Base-by-base conservation (phyloP, 192 early-diverging fungal genomes). In the Coemansia sp. region DNA sequence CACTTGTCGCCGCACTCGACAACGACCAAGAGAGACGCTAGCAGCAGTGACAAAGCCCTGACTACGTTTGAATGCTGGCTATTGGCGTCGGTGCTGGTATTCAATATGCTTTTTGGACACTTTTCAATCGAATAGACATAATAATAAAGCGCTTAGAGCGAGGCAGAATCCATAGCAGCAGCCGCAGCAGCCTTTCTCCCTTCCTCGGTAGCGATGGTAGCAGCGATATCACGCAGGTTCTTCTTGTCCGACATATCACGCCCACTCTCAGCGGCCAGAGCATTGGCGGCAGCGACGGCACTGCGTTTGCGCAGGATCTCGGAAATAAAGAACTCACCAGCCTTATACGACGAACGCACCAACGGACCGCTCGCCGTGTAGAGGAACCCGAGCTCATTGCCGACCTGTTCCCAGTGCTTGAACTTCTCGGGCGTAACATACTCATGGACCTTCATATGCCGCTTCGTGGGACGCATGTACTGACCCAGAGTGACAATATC, bases 391-490 rank as follows among this genome's bases (percentile, higher is more conserved):
- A 97, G 83, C 45, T 86, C 83, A 62, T 88, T 85, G 43, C 90
- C 94, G 56, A 90, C 83, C 53, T 86, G 71, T 61, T 88, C 86
- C 91, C 93, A 99, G 64, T 93, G 86, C 65, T 90, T 90, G 75
- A 96, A 99, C 73, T 93, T 93, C 47, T 92, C 89, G 4, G 95
- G 95, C 43, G 90, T 87, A 39, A 99, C 89, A 66, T 97, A 99
- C 70, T 95, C 94, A 60, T 92, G 86, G 20, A 97, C 92, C 85
- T 96, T 96, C 94, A 99, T 95, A 76, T 99, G 95, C 64, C 92
- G 90, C 85, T 97, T 99, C 21, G 96, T 97, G n/a, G 96, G 96
- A 47, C 94, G 87, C 96, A 99, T 99, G 75, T 99, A 99, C 79
- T 99, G 96, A n/a, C 96, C 96, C 61, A 99, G 82, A 10, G 96